Base-by-base conservation (phyloP, 78 protist genomes). In the Parvularia atlantis region DNA sequence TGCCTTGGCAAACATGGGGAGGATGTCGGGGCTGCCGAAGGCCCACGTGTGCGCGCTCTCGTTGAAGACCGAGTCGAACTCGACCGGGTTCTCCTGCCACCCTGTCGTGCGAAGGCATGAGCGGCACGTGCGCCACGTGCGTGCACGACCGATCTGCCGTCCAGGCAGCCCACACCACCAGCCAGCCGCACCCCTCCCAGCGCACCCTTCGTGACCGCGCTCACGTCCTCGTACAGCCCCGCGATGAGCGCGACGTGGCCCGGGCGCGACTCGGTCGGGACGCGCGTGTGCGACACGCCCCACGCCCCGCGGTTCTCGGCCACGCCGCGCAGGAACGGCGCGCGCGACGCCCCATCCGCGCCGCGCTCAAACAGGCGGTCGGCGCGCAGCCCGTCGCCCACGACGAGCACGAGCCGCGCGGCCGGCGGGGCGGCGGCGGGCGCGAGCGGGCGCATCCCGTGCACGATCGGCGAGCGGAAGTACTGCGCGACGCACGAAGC, bases 241-340 rank as follows among this genome's bases (percentile, higher is more conserved):
- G 91, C 91, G 26, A 85, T 66, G 78, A 91, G 20, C 36, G 96
- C 88, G 9, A 87, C 93, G 57, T 91, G 96, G 14, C 96, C 84
- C 10, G 96, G 96, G 44, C 96, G 63, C 3, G 96, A 84, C 53
- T 91, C 96, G 17, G 96, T 91, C 31, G 96, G 96, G 20, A 91
- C 89, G 19, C 91, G 68, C 3, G 96, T 88, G 52, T 89, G 93
- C 37, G 84, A 58, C 2, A 91, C 81, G 33, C 96, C 96, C 82
- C 79, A 87, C 2, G 67, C 2, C 20, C 85, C 86, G 22, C 28
- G 30, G 11, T 54, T 33, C 64, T 71, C 80, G 39, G 79, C 20
- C 66, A 84, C 65, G 36, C 53, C 28, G 31, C 82, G 63, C 43
- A 88, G 69, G 54, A 71, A 88, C 26, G 88, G 85, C 11, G 90